A percentile compares a stretch with the other conserved stretches of the same genome.
Conservation (phyloP, 2,329 filamentous ascomycete genomes). For the Phaeosphaeria sp. region DNA sequence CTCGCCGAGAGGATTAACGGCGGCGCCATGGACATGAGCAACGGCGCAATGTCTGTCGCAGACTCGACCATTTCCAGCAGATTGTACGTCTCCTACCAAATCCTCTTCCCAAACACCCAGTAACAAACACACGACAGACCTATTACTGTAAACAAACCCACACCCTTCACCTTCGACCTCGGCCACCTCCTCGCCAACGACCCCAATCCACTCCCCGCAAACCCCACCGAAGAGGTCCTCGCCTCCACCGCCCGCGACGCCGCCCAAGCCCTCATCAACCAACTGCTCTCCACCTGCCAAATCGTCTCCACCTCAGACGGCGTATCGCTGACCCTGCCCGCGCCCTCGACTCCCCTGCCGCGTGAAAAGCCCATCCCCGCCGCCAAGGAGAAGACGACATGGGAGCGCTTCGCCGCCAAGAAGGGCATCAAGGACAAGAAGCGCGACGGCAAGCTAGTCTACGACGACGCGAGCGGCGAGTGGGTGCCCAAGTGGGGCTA, state of each 20-base stretch:
- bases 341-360: conserved; percentile 73
- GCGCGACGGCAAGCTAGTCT: conserved; percentile 80
- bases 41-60: conserved; percentile 38
- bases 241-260: conserved; percentile 81
- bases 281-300: conserved; percentile 87
- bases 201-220: conserved; percentile 77
- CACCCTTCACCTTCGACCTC: conserved; percentile 91
- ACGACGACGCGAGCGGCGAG: conserved; percentile 82
- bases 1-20: conserved; percentile 39
- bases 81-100: conserved; percentile 32
- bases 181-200: conserved; percentile 86
- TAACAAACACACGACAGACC: conserved; percentile 27
- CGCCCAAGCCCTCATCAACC: conserved; percentile 91
- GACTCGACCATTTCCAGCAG: conserved; percentile 41
- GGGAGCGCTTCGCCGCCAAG: conserved; percentile 95
- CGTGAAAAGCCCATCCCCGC: conserved; percentile 91
- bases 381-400: conserved; percentile 85
- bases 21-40: conserved; percentile 44
- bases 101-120: conserved; percentile 8
- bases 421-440: conserved; percentile 94
- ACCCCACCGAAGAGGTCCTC: conserved; percentile 70
- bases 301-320: conserved; percentile 72
- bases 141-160: conserved; percentile 70
- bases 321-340: conserved; percentile 80
- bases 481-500: conserved; percentile 97